Evolutionary conservation across 345 rosid genomes (phyloP), one percentile per base, ranked within the genome.

Genomic region (Nasturtium officinale): DNA sequence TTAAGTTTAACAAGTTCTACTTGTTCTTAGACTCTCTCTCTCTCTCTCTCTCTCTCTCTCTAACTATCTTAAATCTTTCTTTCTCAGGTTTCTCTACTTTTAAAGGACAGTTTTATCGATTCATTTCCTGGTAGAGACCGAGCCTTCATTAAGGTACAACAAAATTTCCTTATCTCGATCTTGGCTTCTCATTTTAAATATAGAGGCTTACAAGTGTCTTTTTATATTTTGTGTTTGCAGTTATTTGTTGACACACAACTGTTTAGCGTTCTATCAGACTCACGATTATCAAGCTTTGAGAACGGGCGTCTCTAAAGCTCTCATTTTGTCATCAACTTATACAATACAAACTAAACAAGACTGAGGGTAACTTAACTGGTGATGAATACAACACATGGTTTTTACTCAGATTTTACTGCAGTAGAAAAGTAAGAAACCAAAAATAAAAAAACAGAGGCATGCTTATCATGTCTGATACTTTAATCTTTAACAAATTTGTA

Each of bases 51-150:
- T 23, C 25, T 23, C 25, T 23, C 25, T 23, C 25, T 1, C 25
- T 38, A 61, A 50, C 55, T 21, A 42, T n/a, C 15, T 17, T 17
- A 0, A 48, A 23, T 37, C 53, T 55, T 53, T 32, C 32, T 51
- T 33, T 78, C 69, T 69, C 87, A 95, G 99, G 99, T 91, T 67
- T 95, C 93, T 40, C 77, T 95, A 80, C 96, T 95, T 65, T 87
- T 95, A 56, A 95, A 91, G 72, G 98, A 95, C 81, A 95, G 96
- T 78, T 91, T 84, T 77, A 80, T 95, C 30, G 99, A 90, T 77
- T 95, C 99, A 25, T 95, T 95, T 80, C 87, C 92, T 47, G 65
- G 69, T 57, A 84, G 83, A 81, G 99, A 95, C 71, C 77, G 85
- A 71, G 80, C 93, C 30, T 95, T 95, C 65, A 38, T 95, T 72